Conservation (phyloP, 2,329 filamentous ascomycete genomes). For the Fusarium falciforme region DNA sequence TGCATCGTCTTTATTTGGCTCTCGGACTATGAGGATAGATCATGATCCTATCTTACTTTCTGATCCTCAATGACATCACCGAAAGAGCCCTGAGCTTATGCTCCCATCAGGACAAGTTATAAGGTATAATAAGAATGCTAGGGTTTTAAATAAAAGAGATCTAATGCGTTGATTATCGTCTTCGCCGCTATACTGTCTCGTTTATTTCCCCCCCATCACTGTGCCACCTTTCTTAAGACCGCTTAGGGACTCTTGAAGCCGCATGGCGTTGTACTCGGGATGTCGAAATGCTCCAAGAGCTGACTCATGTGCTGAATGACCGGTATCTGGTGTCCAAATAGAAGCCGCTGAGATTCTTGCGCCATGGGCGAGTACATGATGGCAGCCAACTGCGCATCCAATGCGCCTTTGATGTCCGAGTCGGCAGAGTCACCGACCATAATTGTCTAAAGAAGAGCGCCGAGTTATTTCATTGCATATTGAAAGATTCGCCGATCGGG, state of each 20-base stretch:
- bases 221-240: neutral
- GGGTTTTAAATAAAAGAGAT: neutral
- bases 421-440: slow-evolving; percentile 21
- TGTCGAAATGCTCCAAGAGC: neutral
- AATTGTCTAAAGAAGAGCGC: neutral
- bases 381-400: neutral
- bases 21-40: too few relatives aligned
- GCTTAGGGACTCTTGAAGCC: neutral
- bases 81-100: too few relatives aligned
- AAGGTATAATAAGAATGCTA: neutral
- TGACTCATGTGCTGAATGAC: slow-evolving; percentile 2
- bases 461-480: neutral
- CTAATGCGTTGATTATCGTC: neutral
- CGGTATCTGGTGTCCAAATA: neutral
- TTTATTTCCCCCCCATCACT: neutral
- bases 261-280: neutral
- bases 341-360: neutral
- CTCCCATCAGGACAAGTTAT: too few relatives aligned
- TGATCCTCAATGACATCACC: too few relatives aligned
- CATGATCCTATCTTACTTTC: too few relatives aligned
- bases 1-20: too few relatives aligned
- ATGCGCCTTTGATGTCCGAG: slow-evolving; percentile 15
- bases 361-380: slow-evolving; percentile 5
- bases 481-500: slow-evolving; percentile 6
- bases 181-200: neutral